These are phyloP conservation scores for Apiotrichum veenhuisii DNA, from an alignment of 1,284 basidiomycete species.

Conservation along the genomic window DNA sequence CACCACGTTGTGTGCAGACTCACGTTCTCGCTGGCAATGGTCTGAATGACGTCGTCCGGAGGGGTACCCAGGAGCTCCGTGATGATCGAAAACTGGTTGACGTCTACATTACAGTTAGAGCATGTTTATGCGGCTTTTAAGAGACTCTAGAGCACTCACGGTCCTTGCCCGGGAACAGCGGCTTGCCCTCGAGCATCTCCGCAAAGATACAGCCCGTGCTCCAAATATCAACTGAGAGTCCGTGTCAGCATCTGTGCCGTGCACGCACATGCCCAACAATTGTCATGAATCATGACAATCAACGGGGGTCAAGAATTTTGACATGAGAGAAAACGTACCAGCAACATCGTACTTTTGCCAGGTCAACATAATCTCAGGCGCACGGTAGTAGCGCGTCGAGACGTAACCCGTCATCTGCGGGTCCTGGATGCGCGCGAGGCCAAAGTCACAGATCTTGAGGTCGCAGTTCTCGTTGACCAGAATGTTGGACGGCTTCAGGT, in stretches of 20 bases:
- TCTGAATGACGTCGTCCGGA: slow-evolving; percentile 98
- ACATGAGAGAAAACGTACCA: no score
- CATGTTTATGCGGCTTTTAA: neutral
- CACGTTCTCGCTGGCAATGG: slow-evolving; percentile 96
- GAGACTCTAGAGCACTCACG: slow-evolving; percentile 47
- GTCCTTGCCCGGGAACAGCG: slow-evolving; percentile 98
- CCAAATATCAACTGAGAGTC: slow-evolving; percentile 89
- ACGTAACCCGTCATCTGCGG: slow-evolving; percentile 99
- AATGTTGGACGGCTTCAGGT: slow-evolving; percentile 99
- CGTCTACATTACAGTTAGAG: slow-evolving; percentile 60
- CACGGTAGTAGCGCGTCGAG: slow-evolving; percentile 97
- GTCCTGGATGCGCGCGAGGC: slow-evolving; percentile 82
- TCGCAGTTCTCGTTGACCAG: slow-evolving; percentile 99
- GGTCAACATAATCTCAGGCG: slow-evolving; percentile 99
- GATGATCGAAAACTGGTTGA: slow-evolving; percentile 99
- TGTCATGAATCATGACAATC: no score
- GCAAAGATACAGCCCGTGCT: slow-evolving; percentile 99
- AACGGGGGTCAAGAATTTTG: no score
- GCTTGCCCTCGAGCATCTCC: slow-evolving; percentile 99
- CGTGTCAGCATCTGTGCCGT: slow-evolving; percentile 5
- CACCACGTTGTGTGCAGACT: slow-evolving; percentile 30
- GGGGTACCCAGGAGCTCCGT: slow-evolving; percentile 97
- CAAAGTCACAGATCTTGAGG: slow-evolving; percentile 99
- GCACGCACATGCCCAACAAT: no score
- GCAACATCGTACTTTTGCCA: slow-evolving; percentile 99